Evolutionary conservation across 2,329 filamentous ascomycete genomes (phyloP), one percentile per base, ranked within the genome.

Genomic region (Aspergillus brunneoviolaceus): DNA sequence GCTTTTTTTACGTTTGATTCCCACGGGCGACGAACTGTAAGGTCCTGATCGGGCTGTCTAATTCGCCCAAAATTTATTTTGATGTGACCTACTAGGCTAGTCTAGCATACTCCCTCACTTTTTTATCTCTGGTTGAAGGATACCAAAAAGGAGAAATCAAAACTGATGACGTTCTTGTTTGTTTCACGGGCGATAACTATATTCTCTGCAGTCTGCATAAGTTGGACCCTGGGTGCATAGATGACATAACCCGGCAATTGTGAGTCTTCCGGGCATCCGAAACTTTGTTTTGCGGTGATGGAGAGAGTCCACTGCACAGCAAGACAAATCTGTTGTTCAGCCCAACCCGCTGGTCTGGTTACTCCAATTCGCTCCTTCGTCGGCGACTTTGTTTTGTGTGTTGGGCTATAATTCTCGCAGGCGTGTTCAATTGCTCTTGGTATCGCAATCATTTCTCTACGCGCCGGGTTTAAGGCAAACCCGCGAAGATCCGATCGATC

Each of bases 31-130:
- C n/a, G 33, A 14, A 51, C 14, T 56, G 27, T 52, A 27, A n/a
- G 54, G 54, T 23, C 57, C 51, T 60, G 27, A 16, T 54, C 58
- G 27, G 51, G 48, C 16, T 27, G 49, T 49, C 47, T 19, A 14
- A 42, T 47, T 49, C 19, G 39, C 10, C 51, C 35, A 19, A 25
- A 47, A 42, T 31, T 42, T 19, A 45, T 58, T 53, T 49, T 51
- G 45, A 58, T 25, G 42, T 49, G 49, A 56, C 53, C 51, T 52
- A 48, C 53, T 51, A 62, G 51, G 55, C 49, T 58, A 60, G 54
- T 57, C 57, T 57, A 53, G 60, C 50, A 60, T 60, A 39, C 51
- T 48, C 35, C 29, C 35, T 47, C 47, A 55, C 39, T 33, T 31
- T 58, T 29, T 48, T 47, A 55, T 31, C 33, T 35, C 33, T 16